Evolutionary conservation across 768 basidiomycete genomes (phyloP), one percentile per base, ranked within the genome.

Genomic region (Auriscalpium orientale): DNA sequence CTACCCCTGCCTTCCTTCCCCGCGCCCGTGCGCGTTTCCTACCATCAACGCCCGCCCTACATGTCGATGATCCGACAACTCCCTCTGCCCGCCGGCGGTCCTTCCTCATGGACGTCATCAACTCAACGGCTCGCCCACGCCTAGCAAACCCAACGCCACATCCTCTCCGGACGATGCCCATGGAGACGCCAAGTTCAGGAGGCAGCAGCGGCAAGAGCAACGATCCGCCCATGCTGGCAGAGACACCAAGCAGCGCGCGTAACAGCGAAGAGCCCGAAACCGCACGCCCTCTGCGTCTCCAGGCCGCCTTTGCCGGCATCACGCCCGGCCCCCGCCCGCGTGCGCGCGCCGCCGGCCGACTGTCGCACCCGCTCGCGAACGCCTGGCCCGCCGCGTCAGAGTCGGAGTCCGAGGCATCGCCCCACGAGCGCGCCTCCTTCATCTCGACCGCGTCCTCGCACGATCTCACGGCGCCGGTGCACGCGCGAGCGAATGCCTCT

Each of bases 391-490:
- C 56, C 1, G 57, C 58, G 8, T 60, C 66, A 0, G 62, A 66
- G 37, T 61, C 66, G 6, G 70, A 61, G 18, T 53, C 51, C 49
- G 33, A 46, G 34, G 49, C 78, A 9, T 63, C 61, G 4, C 76
- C 75, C 8, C 79, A 78, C 54, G 83, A 85, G 57, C 75, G 79
- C 43, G 80, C 76, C 0, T 92, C 91, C 1, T 83, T 87, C 68
- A 74, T 89, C 48, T 92, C 91, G 4, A 91, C 87, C 1, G 81
- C 88, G 1, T 92, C 91, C 1, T 93, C 93, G 21, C 89, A 95
- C 60, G 92, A 95, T 66, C 74, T 95, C 44, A 91, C 90, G 2
- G 83, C 85, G 6, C 28, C 28, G 28, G 28, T 28, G 28, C 84
- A 90, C 65, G 70, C 74, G 53, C 81, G 89, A 9, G 87, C 82